phyloP scores from a whole-genome alignment of 2,329 filamentous ascomycete genomes.

The Colletotrichum limetticola region DNA sequence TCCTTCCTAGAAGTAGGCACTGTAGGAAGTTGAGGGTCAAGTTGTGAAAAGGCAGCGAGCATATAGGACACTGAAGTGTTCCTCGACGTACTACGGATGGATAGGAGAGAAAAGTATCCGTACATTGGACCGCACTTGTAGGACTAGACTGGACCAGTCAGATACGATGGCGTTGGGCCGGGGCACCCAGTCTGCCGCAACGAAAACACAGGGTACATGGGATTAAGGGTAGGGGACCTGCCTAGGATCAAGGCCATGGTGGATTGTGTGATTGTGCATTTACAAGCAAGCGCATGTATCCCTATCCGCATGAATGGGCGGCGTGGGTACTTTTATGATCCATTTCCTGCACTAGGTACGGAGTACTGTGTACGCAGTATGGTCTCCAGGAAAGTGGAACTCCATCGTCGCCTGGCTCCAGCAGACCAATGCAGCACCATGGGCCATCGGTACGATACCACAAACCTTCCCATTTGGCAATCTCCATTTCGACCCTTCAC shows the following conservation, averaged over 20 bases:
- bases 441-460: conserved; percentile 34
- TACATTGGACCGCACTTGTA: conserved; percentile 4
- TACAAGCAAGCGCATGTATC: neutral
- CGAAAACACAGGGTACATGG: conserved; percentile 17
- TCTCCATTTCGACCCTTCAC: conserved; percentile 35
- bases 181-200: conserved; percentile 10
- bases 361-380: too few relatives aligned
- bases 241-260: neutral
- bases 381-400: conserved; percentile 23
- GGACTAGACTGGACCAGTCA: conserved; percentile 24
- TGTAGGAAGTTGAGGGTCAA: neutral
- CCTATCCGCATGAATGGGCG: neutral
- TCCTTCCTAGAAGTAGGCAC: too few relatives aligned
- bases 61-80: neutral
- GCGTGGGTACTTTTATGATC: neutral
- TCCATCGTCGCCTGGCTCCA: conserved; percentile 32
- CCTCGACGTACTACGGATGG: too few relatives aligned
- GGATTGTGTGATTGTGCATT: conserved; percentile 1
- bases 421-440: conserved; percentile 34
- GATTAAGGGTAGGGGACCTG: conserved; percentile 15
- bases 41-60: neutral
- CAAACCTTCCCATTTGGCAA: conserved; percentile 36
- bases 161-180: neutral
- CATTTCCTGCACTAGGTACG: too few relatives aligned
- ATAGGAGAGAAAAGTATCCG: too few relatives aligned